A percentile compares a stretch with the other conserved stretches of the same genome.
phyloP scores from a whole-genome alignment of 225 moss, liverwort and hornwort species.

The Takakia lepidozioides region DNA sequence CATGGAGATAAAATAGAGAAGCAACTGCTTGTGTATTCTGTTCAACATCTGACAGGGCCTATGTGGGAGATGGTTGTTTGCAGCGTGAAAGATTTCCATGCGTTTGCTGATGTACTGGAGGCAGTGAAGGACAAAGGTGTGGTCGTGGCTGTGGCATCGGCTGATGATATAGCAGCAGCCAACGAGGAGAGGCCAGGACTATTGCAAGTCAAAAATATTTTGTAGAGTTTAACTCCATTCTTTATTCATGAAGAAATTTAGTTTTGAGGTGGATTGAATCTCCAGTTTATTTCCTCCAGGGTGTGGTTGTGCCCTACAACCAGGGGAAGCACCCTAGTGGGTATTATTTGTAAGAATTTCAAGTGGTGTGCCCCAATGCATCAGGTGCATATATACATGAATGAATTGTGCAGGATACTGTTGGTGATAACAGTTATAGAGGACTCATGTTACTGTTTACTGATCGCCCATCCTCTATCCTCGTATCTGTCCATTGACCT shows the following conservation, averaged over 20 bases:
- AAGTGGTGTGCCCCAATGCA: not conserved
- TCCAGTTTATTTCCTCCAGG: too few relatives aligned
- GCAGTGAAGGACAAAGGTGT: slow-evolving; percentile 75
- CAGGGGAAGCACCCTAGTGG: not conserved
- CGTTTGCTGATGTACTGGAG: slow-evolving; percentile 73
- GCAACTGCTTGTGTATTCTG: not conserved
- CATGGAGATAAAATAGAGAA: not conserved
- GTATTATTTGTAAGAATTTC: not conserved
- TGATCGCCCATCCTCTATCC: too few relatives aligned
- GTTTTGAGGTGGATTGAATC: too few relatives aligned
- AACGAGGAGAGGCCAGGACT: slow-evolving; percentile 81
- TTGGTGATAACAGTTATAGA: too few relatives aligned
- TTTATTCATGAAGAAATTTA: not conserved
- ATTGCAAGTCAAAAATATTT: slow-evolving; percentile 74
- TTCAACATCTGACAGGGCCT: not conserved
- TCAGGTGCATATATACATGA: slow-evolving; percentile 10
- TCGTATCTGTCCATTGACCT: too few relatives aligned
- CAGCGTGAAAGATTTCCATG: slow-evolving; percentile 88
- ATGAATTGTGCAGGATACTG: too few relatives aligned
- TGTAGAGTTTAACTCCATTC: slow-evolving; percentile 27
- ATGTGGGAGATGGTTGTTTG: slow-evolving; percentile 11
- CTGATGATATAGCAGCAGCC: slow-evolving; percentile 74
- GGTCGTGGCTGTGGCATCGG: slow-evolving; percentile 88
- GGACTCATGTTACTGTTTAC: too few relatives aligned
- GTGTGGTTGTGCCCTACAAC: too few relatives aligned